Evolutionary conservation across 2,329 filamentous ascomycete species (phyloP).

Genomic region (Juglanconis juglandina): DNA sequence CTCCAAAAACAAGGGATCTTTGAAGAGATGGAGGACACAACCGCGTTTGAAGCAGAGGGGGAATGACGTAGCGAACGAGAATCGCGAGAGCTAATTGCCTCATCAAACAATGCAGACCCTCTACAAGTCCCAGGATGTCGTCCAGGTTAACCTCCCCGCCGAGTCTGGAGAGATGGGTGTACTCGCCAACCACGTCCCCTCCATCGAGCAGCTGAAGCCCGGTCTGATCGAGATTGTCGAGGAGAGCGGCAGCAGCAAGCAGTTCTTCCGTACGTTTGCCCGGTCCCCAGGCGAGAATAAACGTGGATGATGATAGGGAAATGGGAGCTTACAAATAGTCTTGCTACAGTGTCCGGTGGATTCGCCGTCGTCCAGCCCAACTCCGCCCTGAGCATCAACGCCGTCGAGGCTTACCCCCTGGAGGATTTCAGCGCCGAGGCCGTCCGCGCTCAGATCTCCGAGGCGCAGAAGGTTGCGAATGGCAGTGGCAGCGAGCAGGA

Average conservation of each 20-base stretch:
- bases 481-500: constrained; percentile 94
- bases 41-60: background rate
- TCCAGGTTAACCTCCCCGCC: constrained; percentile 98
- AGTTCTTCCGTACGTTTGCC: constrained; percentile 86
- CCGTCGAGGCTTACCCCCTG: constrained; percentile 88
- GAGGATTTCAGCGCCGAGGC: constrained; percentile 95
- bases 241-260: constrained; percentile 85
- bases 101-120: constrained; percentile 54
- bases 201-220: constrained; percentile 98
- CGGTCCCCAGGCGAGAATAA: background rate
- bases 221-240: constrained; percentile 93
- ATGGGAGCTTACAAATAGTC: constrained; percentile 13
- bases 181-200: constrained; percentile 96
- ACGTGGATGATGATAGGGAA: background rate
- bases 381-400: constrained; percentile 95
- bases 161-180: constrained; percentile 99
- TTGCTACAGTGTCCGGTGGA: constrained; percentile 76
- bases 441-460: constrained; percentile 83
- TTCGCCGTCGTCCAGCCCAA: constrained; percentile 96
- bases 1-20: fast-evolving
- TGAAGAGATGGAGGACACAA: too few species aligned
- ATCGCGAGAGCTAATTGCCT: constrained; percentile 45
- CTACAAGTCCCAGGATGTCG: constrained; percentile 66
- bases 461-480: constrained; percentile 91
- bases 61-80: constrained; percentile 1